Base-by-base conservation (phyloP, 1,284 basidiomycete species). In the Austroboletus niveus region DNA sequence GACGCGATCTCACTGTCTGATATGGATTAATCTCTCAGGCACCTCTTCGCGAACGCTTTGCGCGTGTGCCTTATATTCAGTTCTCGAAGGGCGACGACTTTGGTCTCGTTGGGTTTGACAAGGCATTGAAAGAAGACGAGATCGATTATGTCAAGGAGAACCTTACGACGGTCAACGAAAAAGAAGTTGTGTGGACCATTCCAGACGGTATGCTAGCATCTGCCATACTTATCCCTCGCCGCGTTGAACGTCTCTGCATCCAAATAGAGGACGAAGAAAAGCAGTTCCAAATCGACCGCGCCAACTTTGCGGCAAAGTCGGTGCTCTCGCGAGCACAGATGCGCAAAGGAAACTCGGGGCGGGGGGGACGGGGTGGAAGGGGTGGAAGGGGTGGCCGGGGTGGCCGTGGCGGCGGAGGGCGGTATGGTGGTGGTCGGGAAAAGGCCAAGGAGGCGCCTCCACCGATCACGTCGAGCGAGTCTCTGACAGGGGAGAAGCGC, bases 41-140 rank as follows among this genome's bases (percentile, higher is more conserved):
- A 42, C 86, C 90, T 42, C 78, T 94, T 48, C 86, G 85, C 60
- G 87, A 91, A 68, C 86, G 87, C 62, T 87, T 93, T 59, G 79
- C 84, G 10, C 84, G 87, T 20, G 75, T 77, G 44, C 87, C 87
- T 2, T 91, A 82, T 66, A 84, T 91, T 62, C 83, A 89, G 60
- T 85, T 85, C 66, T 68, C 72, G 15, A 75, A 77, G 11, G 87
- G 85, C 14, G 79, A 83, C 46, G 75, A 85, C 61, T 80, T 78
- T 55, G 82, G 81, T 5, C 73, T 89, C 15, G 84, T 93, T 45
- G 89, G 91, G 41, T 79, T 81, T 57, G 86, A 89, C 63, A 90
- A 85, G 63, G 72, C 76, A 27, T 72, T 89, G 39, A 77, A 78
- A 27, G 87, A 86, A 48, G 85, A 86, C 40, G 85, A 89, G 51